A percentile compares a stretch with the other conserved stretches of the same genome.
phyloP scores from a whole-genome alignment of 768 basidiomycete genomes.

The Pisolithus microcarpus region DNA sequence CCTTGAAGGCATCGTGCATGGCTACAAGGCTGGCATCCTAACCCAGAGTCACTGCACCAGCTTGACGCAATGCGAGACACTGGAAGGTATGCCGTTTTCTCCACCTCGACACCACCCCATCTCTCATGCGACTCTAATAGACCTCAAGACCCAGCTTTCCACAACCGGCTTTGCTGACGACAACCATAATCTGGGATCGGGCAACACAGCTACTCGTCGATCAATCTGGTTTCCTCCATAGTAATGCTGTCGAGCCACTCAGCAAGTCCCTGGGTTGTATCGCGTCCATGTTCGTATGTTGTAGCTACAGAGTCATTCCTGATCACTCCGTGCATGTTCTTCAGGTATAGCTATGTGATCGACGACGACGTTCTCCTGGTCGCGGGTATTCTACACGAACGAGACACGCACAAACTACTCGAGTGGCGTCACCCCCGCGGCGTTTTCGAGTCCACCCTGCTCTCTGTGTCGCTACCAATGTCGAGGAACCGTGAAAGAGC shows the following conservation, averaged over 20 bases:
- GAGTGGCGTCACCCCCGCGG: slow-evolving; percentile 96
- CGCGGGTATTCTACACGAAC: slow-evolving; percentile 92
- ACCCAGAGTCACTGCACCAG: slow-evolving; percentile 71
- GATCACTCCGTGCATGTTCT: slow-evolving; percentile 3
- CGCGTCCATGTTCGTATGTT: slow-evolving; percentile 55
- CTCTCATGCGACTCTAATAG: slow-evolving; percentile 34
- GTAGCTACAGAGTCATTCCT: slow-evolving; percentile 1
- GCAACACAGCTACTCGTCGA: slow-evolving; percentile 93
- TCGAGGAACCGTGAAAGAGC: slow-evolving; percentile 94
- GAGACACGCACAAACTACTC: slow-evolving; percentile 93
- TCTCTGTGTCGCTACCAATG: slow-evolving; percentile 96
- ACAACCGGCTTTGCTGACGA: slow-evolving; percentile 85
- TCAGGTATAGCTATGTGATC: slow-evolving; percentile 97
- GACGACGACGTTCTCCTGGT: slow-evolving; percentile 98
- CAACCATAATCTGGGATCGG: slow-evolving; percentile 90
- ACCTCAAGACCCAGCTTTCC: slow-evolving; percentile 89
- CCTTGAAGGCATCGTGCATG: too few species aligned
- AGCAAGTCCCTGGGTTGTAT: slow-evolving; percentile 95
- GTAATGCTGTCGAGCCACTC: slow-evolving; percentile 85
- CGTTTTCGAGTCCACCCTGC: slow-evolving; percentile 97
- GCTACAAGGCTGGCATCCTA: too few species aligned
- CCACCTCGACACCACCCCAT: neutral
- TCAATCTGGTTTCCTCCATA: slow-evolving; percentile 91
- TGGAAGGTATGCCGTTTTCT: neutral
- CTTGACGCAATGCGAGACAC: slow-evolving; percentile 8